These are phyloP conservation scores for Fusarium neocosmosporiellum DNA, from an alignment of 2,329 filamentous ascomycete species.

Conservation along the genomic window DNA sequence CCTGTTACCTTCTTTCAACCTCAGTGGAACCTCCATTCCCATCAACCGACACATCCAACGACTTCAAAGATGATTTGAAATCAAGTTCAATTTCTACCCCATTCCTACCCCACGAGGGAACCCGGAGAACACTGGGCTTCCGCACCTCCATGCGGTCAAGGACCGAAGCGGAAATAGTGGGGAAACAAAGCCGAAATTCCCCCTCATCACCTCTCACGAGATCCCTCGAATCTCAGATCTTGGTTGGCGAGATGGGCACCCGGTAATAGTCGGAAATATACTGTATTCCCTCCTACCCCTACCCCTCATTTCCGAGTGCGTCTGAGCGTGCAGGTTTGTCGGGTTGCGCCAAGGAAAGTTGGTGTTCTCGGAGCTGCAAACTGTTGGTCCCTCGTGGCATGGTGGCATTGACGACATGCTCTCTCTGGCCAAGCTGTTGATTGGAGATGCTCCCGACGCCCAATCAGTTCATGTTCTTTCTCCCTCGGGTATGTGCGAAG, in stretches of 20 bases:
- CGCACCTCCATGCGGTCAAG: background rate
- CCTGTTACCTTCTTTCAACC: background rate
- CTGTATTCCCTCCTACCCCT: background rate
- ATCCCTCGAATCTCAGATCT: conserved; percentile 29
- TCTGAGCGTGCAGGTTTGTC: background rate
- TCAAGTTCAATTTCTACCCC: background rate
- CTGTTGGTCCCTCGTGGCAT: background rate
- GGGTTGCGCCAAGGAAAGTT: background rate
- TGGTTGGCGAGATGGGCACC: conserved; percentile 15
- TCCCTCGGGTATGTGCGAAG: conserved; percentile 19
- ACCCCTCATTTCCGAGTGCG: conserved; percentile 3
- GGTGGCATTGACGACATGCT: background rate
- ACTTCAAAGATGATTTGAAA: background rate
- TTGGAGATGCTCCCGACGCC: background rate
- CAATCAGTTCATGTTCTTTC: background rate
- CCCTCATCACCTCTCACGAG: conserved; percentile 2
- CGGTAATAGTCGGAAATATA: conserved; percentile 22
- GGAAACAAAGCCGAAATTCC: background rate
- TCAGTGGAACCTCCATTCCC: background rate
- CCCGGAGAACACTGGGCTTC: background rate
- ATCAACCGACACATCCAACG: background rate
- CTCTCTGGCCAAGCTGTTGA: background rate
- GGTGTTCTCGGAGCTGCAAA: conserved; percentile 1
- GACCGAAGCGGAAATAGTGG: background rate
- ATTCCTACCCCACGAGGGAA: background rate